Evolutionary conservation across 2,329 filamentous ascomycete species (phyloP).

Genomic region (Aurifilum marmelostoma): DNA sequence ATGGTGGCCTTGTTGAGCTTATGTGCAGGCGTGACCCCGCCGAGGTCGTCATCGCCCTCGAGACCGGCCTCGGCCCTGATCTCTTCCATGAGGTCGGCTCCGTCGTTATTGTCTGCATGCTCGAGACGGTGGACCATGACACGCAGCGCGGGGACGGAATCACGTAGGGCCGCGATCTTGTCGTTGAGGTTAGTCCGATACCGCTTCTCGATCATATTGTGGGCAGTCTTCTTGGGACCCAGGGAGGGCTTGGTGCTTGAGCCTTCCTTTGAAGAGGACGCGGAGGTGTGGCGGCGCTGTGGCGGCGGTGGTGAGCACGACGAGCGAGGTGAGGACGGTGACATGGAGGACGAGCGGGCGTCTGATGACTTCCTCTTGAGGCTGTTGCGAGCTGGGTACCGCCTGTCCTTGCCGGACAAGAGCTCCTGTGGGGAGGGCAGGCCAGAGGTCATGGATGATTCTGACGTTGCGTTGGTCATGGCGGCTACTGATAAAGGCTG

Average conservation of each 20-base stretch:
- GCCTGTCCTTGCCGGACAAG: conserved; percentile 18
- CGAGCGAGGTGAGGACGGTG: conserved; percentile 30
- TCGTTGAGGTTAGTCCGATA: conserved; percentile 97
- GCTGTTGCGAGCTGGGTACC: conserved; percentile 32
- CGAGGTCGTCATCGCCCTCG: conserved; percentile 43
- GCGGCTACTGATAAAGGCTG: conserved; percentile 11
- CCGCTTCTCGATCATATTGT: conserved; percentile 98
- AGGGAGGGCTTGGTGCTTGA: conserved; percentile 25
- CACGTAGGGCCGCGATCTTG: conserved; percentile 88
- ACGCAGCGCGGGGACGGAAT: conserved; percentile 64
- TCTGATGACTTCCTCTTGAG: conserved; percentile 40
- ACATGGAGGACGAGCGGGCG: conserved; percentile 26
- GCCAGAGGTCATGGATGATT: conserved; percentile 11
- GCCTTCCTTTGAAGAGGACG: conserved; percentile 22
- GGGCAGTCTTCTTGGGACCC: conserved; percentile 81
- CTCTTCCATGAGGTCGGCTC: conserved; percentile 36
- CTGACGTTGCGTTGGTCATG: neutral
- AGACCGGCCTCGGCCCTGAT: conserved; percentile 42
- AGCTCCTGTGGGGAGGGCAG: conserved; percentile 14
- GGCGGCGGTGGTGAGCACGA: conserved; percentile 31
- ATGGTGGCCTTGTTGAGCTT: conserved; percentile 51
- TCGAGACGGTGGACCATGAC: conserved; percentile 47
- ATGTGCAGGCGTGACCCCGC: conserved; percentile 41
- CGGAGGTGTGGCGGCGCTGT: conserved; percentile 19
- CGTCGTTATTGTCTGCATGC: conserved; percentile 39